Percentiles rank a stretch among this genome's conserved stretches.
Evolutionary conservation across 164 flowering plant species (phyloP).

Genomic region (Sextonia rubra): DNA sequence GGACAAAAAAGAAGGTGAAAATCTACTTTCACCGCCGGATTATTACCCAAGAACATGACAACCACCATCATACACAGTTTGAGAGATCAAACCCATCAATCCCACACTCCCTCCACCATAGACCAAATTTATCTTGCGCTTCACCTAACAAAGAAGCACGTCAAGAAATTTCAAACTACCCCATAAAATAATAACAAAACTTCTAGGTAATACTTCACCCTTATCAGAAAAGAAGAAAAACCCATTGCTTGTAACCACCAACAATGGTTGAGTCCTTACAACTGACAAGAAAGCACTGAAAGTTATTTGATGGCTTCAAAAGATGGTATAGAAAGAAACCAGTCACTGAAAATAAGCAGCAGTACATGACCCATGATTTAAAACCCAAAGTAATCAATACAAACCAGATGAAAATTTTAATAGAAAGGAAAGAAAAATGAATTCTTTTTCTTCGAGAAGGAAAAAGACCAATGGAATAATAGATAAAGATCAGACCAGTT

Average conservation of each 20-base stretch:
- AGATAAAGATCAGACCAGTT: constrained; percentile 41
- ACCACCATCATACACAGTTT: constrained; percentile 67
- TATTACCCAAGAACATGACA: constrained; percentile 87
- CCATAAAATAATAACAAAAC: neutral
- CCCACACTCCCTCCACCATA: constrained; percentile 98
- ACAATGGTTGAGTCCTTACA: neutral
- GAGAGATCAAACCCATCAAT: constrained; percentile 85
- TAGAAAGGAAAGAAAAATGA: neutral
- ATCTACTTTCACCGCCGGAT: neutral
- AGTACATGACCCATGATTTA: neutral
- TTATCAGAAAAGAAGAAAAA: neutral
- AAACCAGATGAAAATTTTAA: no score
- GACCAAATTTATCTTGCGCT: constrained; percentile 78
- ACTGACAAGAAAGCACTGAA: neutral
- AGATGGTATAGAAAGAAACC: neutral
- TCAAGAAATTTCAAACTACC: neutral
- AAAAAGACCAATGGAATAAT: neutral
- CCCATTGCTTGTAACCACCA: neutral
- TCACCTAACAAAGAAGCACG: constrained; percentile 39
- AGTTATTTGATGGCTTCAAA: neutral
- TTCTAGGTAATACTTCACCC: neutral
- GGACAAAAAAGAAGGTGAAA: neutral
- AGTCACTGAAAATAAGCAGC: neutral
- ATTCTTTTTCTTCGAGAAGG: neutral
- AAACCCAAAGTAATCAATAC: neutral